Conservation (phyloP, 805 yeast species). For the Starmerella kuoi region DNA sequence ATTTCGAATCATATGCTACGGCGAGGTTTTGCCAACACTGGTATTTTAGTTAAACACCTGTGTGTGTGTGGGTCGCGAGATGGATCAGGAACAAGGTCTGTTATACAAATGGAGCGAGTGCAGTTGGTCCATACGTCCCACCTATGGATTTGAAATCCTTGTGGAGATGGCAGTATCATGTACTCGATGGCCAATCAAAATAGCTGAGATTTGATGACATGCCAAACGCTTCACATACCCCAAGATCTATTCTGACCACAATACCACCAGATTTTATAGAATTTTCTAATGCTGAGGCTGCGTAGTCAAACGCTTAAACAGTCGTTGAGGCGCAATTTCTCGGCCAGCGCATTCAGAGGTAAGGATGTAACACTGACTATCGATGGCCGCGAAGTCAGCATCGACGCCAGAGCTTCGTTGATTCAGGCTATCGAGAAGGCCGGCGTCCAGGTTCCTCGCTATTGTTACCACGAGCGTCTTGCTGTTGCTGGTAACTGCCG, state of each 20-base stretch:
- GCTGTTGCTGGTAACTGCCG: slow-evolving; percentile 89
- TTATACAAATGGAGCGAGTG: too few relatives aligned
- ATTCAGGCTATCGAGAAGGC: slow-evolving; percentile 89
- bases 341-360: slow-evolving; percentile 28
- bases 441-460: slow-evolving; percentile 76
- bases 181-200: slow-evolving; percentile 12
- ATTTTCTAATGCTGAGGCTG: slow-evolving; percentile 12
- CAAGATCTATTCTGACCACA: background rate
- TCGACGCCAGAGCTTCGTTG: slow-evolving; percentile 77
- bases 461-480: slow-evolving; percentile 82
- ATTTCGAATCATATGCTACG: too few relatives aligned
- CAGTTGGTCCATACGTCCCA: too few relatives aligned
- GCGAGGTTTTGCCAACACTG: too few relatives aligned
- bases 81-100: too few relatives aligned
- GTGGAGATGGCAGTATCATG: too few relatives aligned
- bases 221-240: background rate
- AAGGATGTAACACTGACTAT: slow-evolving; percentile 46
- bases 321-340: slow-evolving; percentile 25
- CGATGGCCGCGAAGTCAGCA: slow-evolving; percentile 63
- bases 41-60: too few relatives aligned
- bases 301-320: slow-evolving; percentile 5
- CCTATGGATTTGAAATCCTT: too few relatives aligned
- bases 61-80: too few relatives aligned
- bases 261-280: background rate
- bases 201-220: slow-evolving; percentile 4